Conservation (phyloP, 164 flowering plant genomes). For the Magnolia changhungtana region DNA sequence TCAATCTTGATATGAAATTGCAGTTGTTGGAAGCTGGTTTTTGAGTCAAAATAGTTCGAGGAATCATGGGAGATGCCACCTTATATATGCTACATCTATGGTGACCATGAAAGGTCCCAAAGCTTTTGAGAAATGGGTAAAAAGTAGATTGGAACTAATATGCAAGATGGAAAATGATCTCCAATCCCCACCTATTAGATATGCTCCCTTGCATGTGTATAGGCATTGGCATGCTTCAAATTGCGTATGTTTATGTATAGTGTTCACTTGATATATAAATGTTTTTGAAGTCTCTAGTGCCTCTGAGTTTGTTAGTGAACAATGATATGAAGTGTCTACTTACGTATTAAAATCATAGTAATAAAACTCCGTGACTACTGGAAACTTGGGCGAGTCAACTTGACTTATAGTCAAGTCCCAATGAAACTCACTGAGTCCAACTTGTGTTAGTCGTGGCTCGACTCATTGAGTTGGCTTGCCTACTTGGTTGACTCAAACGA, state of each 20-base stretch:
- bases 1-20: not conserved
- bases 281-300: no score
- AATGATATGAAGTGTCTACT: no score
- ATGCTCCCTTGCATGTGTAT: not conserved
- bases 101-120: not conserved
- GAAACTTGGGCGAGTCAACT: no score
- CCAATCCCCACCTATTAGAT: not conserved
- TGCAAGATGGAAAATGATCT: not conserved
- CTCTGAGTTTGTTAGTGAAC: no score
- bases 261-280: not conserved
- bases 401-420: no score
- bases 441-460: no score
- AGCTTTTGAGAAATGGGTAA: not conserved
- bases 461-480: no score
- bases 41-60: not conserved
- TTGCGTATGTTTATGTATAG: not conserved
- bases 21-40: not conserved
- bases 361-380: no score
- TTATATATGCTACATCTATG: not conserved
- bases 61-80: not conserved
- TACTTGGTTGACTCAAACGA: no score
- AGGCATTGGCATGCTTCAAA: not conserved
- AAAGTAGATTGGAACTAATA: no score
- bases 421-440: no score
- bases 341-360: no score